These are phyloP conservation scores for Colletotrichum costaricense DNA, from an alignment of 2,329 filamentous ascomycete species.

Conservation along the genomic window DNA sequence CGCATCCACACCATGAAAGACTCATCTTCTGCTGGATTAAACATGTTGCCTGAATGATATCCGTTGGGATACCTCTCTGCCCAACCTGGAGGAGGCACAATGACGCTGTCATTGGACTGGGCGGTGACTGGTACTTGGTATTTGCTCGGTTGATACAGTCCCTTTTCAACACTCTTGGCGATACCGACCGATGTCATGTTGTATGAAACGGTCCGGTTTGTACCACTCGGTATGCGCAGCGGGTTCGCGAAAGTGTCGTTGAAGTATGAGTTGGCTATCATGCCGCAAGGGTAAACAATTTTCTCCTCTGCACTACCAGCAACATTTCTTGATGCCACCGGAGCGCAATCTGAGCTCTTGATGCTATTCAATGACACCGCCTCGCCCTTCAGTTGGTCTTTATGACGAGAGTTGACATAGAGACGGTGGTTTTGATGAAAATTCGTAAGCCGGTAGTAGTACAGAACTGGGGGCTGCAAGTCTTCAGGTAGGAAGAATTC, in stretches of 20 bases:
- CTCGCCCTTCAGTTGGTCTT: not conserved
- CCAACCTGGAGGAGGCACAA: slow-evolving; percentile 4
- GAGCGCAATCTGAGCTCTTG: not conserved
- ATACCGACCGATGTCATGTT: not conserved
- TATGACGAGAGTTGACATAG: slow-evolving; percentile 6
- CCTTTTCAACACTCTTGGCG: not conserved
- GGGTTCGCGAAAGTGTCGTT: slow-evolving; percentile 17
- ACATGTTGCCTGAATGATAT: slow-evolving; percentile 16
- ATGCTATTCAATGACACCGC: not conserved
- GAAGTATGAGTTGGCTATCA: slow-evolving; percentile 16
- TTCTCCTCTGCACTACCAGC: not conserved
- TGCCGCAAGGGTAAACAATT: slow-evolving; percentile 11
- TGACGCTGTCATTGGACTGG: not conserved
- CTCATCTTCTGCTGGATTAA: slow-evolving; percentile 6
- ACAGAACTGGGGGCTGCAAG: slow-evolving; percentile 2
- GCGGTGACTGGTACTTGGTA: not conserved
- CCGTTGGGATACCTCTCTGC: not conserved
- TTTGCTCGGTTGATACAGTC: not conserved
- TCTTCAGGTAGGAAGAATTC: slow-evolving; percentile 16
- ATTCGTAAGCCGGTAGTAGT: slow-evolving; percentile 4
- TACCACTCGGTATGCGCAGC: not conserved
- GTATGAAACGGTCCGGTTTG: not conserved
- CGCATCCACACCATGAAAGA: slow-evolving; percentile 25
- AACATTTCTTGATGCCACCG: not conserved
- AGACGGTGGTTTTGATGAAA: slow-evolving; percentile 11